Evolutionary conservation across 202 grass and related monocot genomes (phyloP).

Genomic region (Hordeum pubiflorum): DNA sequence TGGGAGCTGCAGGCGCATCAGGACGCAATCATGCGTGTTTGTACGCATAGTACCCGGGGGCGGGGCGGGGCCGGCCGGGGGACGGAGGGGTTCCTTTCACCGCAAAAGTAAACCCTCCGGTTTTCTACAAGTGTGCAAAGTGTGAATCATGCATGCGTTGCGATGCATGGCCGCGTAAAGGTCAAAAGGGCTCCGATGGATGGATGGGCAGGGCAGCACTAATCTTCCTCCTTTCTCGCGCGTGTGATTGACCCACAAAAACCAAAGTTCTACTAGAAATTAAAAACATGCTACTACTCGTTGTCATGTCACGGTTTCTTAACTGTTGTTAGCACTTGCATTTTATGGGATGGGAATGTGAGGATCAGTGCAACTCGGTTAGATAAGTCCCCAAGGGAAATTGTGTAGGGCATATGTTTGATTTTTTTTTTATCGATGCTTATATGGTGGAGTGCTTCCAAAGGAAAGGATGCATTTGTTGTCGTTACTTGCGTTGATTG

Average conservation of each 20-base stretch:
- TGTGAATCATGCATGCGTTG: not conserved
- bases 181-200: not conserved
- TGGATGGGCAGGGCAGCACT: not conserved
- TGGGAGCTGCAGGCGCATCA: constrained; percentile 5
- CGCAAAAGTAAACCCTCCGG: constrained; percentile 4
- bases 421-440: not conserved
- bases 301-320: not conserved
- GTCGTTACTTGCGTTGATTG: not conserved
- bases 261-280: not conserved
- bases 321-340: not conserved
- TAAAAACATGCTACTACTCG: too few species aligned
- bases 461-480: not conserved
- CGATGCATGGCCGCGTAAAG: not conserved
- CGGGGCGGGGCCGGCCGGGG: not conserved
- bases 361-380: not conserved
- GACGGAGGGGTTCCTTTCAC: not conserved
- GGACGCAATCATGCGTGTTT: constrained; percentile 36
- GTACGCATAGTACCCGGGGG: not conserved
- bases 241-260: not conserved
- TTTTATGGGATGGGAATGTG: not conserved
- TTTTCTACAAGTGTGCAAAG: constrained; percentile 21
- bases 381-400: too few species aligned
- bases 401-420: not conserved
- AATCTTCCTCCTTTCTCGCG: not conserved
- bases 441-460: not conserved